Evolutionary conservation across 2,329 filamentous ascomycete species (phyloP), one percentile per base, ranked within the genome.

Genomic region (Phaeoacremonium minimum): DNA sequence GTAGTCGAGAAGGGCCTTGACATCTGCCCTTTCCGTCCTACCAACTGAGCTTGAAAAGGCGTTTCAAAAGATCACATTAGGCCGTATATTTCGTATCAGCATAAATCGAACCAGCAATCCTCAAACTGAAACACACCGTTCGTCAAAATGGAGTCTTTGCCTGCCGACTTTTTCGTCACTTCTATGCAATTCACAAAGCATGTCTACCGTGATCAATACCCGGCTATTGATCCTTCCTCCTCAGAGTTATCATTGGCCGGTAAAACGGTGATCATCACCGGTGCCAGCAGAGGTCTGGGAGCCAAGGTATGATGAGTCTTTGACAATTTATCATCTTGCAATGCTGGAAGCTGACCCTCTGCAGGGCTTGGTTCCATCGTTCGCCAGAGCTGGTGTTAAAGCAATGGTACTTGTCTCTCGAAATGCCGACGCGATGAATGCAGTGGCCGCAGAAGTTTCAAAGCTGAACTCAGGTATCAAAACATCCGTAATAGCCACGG

Each of bases 191-290:
- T 30, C 28, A 30, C 28, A 7, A 30, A 30, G 28, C 28, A 15
- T 7, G 28, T 30, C 28, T 30, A n/a, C 7, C 28, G 28, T 30
- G 28, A 30, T 7, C 7, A 15, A 14, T 30, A 30, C 28, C 28
- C 28, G 7, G 28, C 28, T 8, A 15, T 30, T 14, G 28, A 30
- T 15, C 28, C 28, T n/a, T 30, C 28, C 8, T 15, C 8, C n/a
- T 15, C 28, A n/a, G 28, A 30, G n/a, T 14, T 30, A 15, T 30
- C 28, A n/a, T 15, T 30, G 28, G 28, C 28, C n/a, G 28, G 28
- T 7, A 30, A 30, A 15, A 15, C 17, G 8, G 28, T 30, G 28
- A 30, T 30, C 7, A 30, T 30, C 28, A 30, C 28, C 7, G 28
- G 28, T 7, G 28, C 28, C 28, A 30, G 28, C n/a, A n/a, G 17